phyloP scores from a whole-genome alignment of 2,329 filamentous ascomycete genomes.

The Epichloe baconii region DNA sequence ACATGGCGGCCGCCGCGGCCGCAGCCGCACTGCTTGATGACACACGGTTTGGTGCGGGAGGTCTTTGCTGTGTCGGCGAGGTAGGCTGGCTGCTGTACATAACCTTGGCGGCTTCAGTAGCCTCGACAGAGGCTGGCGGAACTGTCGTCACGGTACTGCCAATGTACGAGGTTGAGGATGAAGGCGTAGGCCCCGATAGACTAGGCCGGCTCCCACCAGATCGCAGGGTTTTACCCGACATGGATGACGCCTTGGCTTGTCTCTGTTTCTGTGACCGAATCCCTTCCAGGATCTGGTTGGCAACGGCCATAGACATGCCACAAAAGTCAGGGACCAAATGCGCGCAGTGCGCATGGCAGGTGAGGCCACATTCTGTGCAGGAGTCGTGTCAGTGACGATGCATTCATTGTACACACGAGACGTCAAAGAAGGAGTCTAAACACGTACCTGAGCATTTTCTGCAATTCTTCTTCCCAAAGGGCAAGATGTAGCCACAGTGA shows the following conservation, averaged over 20 bases:
- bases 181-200: conserved; percentile 24
- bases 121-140: conserved; percentile 24
- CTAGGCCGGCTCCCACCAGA: conserved; percentile 33
- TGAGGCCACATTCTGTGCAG: conserved; percentile 68
- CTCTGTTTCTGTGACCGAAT: conserved; percentile 66
- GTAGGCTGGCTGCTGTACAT: conserved; percentile 45
- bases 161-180: conserved; percentile 22
- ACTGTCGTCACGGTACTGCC: conserved; percentile 12
- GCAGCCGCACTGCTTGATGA: conserved; percentile 43
- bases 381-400: conserved; percentile 1
- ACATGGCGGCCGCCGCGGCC: conserved; percentile 47
- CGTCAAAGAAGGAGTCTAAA: neutral
- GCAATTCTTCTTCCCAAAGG: conserved; percentile 89
- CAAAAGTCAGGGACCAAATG: conserved; percentile 98
- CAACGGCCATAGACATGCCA: conserved; percentile 96
- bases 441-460: conserved; percentile 72
- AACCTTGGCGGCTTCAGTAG: conserved; percentile 49
- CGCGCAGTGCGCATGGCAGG: conserved; percentile 79
- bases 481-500: conserved; percentile 91
- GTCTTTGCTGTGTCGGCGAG: conserved; percentile 37
- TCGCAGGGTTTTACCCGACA: conserved; percentile 57
- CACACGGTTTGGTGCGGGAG: conserved; percentile 36
- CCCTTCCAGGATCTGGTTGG: conserved; percentile 83
- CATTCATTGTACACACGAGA: neutral
- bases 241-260: conserved; percentile 42